These are phyloP conservation scores for Phylloboletellus chloephorus DNA, from an alignment of 1,284 basidiomycete genomes.

Conservation along the genomic window DNA sequence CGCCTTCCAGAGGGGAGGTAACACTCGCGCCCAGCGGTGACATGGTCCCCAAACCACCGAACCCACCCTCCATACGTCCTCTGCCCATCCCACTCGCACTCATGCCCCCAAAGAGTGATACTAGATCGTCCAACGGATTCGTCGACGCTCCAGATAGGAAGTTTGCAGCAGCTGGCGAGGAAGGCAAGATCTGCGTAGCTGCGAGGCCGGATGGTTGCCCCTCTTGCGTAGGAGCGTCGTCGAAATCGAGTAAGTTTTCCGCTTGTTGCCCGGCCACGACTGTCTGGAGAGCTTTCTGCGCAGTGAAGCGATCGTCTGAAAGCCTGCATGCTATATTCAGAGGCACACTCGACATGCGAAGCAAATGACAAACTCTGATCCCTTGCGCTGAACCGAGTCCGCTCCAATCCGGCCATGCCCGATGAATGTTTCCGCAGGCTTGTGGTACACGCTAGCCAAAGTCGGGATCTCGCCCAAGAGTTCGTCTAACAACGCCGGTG, in stretches of 20 bases:
- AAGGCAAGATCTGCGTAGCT: slow-evolving; percentile 64
- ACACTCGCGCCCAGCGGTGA: slow-evolving; percentile 9
- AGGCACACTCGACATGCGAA: slow-evolving; percentile 4
- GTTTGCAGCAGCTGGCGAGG: slow-evolving; percentile 66
- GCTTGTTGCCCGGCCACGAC: slow-evolving; percentile 87
- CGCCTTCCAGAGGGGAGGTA: slow-evolving; percentile 13
- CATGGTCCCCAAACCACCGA: slow-evolving; percentile 13
- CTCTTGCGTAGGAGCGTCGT: slow-evolving; percentile 61
- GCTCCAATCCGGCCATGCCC: slow-evolving; percentile 81
- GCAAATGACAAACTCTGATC: slow-evolving; percentile 59
- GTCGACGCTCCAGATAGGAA: slow-evolving; percentile 65
- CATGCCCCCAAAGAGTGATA: slow-evolving; percentile 76
- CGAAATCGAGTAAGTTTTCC: slow-evolving; percentile 93
- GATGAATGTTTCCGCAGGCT: slow-evolving; percentile 88
- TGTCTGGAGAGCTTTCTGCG: slow-evolving; percentile 84
- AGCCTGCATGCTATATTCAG: slow-evolving; percentile 30
- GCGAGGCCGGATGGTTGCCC: slow-evolving; percentile 64
- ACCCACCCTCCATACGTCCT: slow-evolving; percentile 5
- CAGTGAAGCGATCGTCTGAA: slow-evolving; percentile 59
- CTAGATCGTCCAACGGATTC: slow-evolving; percentile 88
- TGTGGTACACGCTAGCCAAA: slow-evolving; percentile 92
- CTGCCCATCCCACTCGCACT: slow-evolving; percentile 18
- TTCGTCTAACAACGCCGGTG: slow-evolving; percentile 89
- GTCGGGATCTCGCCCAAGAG: slow-evolving; percentile 83
- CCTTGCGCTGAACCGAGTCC: slow-evolving; percentile 73